Evolutionary conservation across 306 rosid genomes (phyloP).

Genomic region (Lathyrus sativus): DNA sequence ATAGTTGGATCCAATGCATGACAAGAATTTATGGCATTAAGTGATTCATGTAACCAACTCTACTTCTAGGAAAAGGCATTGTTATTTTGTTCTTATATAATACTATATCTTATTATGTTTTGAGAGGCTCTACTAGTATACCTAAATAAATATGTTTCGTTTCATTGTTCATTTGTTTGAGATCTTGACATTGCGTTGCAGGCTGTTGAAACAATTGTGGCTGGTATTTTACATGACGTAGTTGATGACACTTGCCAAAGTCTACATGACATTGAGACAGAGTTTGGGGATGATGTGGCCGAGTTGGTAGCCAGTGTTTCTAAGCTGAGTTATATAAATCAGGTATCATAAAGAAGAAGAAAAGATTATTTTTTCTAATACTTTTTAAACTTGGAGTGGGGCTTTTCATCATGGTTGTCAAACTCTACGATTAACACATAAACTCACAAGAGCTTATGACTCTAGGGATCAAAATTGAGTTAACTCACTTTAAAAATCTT

Average conservation of each 20-base stretch:
- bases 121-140: background rate
- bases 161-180: conserved; percentile 31
- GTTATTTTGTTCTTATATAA: background rate
- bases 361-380: conserved; percentile 1
- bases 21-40: background rate
- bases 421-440: conserved; percentile 3
- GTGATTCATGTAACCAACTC: background rate
- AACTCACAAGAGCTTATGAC: background rate
- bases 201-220: conserved; percentile 93
- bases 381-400: conserved; percentile 37
- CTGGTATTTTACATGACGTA: conserved; percentile 95
- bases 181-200: conserved; percentile 45
- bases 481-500: conserved; percentile 2
- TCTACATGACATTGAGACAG: conserved; percentile 65
- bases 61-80: background rate
- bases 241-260: conserved; percentile 83
- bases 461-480: conserved; percentile 1
- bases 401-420: conserved; percentile 13
- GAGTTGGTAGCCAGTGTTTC: conserved; percentile 93
- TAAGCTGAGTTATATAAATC: conserved; percentile 86
- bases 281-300: conserved; percentile 84
- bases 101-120: background rate
- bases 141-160: conserved; percentile 20
- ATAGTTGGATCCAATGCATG: background rate
- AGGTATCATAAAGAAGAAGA: conserved; percentile 54